phyloP scores from a whole-genome alignment of 202 grass and related monocot genomes.

The Miscanthus sacchariflorus region DNA sequence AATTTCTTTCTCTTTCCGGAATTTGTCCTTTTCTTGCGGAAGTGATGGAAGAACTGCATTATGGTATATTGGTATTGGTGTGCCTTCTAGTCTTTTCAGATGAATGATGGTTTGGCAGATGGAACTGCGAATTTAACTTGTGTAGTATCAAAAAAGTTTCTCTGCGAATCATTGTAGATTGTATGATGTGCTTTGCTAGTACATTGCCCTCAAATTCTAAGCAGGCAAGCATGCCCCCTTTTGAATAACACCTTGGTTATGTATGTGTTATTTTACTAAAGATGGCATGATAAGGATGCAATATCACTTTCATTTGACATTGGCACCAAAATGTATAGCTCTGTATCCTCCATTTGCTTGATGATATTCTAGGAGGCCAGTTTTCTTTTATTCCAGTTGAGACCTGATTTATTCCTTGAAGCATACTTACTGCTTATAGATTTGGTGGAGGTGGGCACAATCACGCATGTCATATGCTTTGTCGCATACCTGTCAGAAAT shows the following conservation, averaged over 20 bases:
- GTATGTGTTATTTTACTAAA: not conserved
- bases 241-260: not conserved
- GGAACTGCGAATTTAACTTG: not conserved
- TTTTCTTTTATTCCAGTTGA: not conserved
- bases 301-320: not conserved
- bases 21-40: constrained; percentile 1
- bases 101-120: not conserved
- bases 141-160: not conserved
- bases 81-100: not conserved
- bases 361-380: constrained; percentile 20
- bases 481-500: constrained; percentile 12
- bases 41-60: not conserved
- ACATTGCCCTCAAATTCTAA: too few relatives aligned
- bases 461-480: constrained; percentile 3
- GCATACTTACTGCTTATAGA: constrained; percentile 21
- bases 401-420: constrained; percentile 15
- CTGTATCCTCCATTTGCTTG: not conserved
- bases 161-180: not conserved
- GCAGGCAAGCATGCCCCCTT: not conserved
- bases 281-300: constrained; percentile 2
- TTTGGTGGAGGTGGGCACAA: constrained; percentile 19
- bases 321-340: not conserved
- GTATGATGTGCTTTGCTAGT: not conserved
- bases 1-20: not conserved
- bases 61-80: not conserved